Base-by-base conservation (phyloP, 768 basidiomycete genomes). In the Phaeotremella fagi region DNA sequence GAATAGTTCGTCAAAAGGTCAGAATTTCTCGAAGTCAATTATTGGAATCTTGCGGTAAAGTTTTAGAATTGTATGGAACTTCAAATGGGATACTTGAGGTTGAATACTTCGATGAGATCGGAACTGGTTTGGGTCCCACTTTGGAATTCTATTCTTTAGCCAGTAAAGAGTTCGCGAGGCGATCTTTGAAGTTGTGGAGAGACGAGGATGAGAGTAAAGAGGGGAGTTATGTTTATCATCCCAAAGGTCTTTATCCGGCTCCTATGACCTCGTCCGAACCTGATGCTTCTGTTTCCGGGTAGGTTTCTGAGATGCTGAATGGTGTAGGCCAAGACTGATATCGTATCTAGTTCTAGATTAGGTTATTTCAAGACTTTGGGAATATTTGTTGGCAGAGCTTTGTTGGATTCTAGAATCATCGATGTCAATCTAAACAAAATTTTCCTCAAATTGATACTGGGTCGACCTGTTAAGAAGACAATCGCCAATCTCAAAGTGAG, bases 61-160 rank as follows among this genome's bases (percentile, higher is more conserved):
- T 92, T 7, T 89, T 99, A 70, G 82, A 98, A 45, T 64, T 78
- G 9, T 99, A 97, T 64, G 95, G 95, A 1, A 88, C 89, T 0
- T 90, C 89, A 1, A 88, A 87, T 3, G 90, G 90, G 0, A 83
- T 97, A 20, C 81, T 99, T 36, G 95, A 99, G 72, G 90, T 98
- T 46, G 92, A 99, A 77, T 98, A 97, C 77, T 97, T 97, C 67
- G 90, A 95, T 68, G 95, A 99, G 78, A 92, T 97, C 44, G 95
- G 95, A 18, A 98, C 94, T 6, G 95, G 95, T 18, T 78, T 99
- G 11, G 95, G 95, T 2, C 95, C 95, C 5, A 98, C 95, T 23
- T 80, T 98, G 22, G 95, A 99, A 76, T 99, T 99, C 77, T 99
- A 98, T 74, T 88, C 92, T n/a, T 77, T 98, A 45, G 95, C 91